Base-by-base conservation (phyloP, 2,329 filamentous ascomycete species). In the Metarhizium rileyi region DNA sequence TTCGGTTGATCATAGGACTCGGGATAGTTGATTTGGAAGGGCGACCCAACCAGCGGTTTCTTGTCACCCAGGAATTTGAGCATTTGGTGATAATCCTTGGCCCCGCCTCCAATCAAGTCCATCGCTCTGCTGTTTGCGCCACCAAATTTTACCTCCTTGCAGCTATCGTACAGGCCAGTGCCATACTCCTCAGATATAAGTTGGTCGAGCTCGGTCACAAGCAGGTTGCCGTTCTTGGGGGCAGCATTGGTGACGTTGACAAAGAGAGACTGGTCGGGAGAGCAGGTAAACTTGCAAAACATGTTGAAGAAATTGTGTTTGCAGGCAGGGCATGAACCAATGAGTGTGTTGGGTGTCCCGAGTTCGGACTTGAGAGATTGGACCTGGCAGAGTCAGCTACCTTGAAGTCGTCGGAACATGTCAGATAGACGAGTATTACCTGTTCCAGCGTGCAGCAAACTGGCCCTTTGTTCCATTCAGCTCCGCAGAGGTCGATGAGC, bases 301-400 rank as follows among this genome's bases (percentile, higher is more conserved):
- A 94, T 76, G 71, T 98, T 95, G 75, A 88, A 97, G 74, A 98
- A 98, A 73, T 98, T 98, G 60, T 90, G 86, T 68, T 93, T 95
- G 78, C 93, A 98, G 28, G 94, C 93, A 2, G 93, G 93, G 65
- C 93, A 98, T 9, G 90, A 89, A 25, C 90, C 84, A 64, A 98
- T 90, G 62, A 98, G 86, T 52, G 85, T 83, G 59, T 90, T 89
- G 2, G 90, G 91, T 22, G 88, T 88, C 57, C 87, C 85, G 51
- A 98, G 77, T 61, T 95, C 94, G 53, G 80, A 84, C 59, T 87
- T 84, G 54, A 98, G 80, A 1, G 85, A 76, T 59, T 87, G 80
- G 50, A 98, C 75, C 86, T 90, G 60, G 23, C 42, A 14, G 30
- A 20, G 7, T 30, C 22, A 36, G n/a, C 4, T 36, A 5, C 36